Conservation (phyloP, 2,329 filamentous ascomycete species). For the Fusarium armeniacum region DNA sequence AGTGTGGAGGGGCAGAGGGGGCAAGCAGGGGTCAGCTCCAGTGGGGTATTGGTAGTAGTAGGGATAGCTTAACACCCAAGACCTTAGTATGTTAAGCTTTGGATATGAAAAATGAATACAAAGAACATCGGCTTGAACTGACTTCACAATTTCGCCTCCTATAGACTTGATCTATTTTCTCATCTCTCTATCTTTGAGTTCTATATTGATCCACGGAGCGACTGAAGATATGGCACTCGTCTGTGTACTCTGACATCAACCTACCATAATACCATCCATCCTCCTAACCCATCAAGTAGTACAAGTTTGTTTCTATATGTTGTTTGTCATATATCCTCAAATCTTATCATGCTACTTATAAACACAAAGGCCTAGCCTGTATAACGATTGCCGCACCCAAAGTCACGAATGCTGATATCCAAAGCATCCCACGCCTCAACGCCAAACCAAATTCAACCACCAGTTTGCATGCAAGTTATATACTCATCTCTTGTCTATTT, state of each 20-base stretch:
- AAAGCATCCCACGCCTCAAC: constrained; percentile 30
- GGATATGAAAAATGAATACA: not conserved
- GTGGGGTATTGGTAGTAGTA: constrained; percentile 30
- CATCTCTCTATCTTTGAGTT: not conserved
- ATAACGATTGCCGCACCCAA: constrained; percentile 19
- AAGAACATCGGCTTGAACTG: not conserved
- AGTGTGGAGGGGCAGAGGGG: constrained; percentile 47
- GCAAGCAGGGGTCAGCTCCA: constrained; percentile 45
- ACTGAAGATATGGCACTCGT: not conserved
- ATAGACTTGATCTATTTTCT: not conserved
- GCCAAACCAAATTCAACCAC: constrained; percentile 40
- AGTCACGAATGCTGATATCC: constrained; percentile 30
- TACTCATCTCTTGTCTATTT: constrained; percentile 59
- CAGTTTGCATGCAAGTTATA: not conserved
- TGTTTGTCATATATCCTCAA: constrained; percentile 20
- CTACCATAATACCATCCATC: not conserved
- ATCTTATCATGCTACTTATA: constrained; percentile 33
- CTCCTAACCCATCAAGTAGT: not conserved
- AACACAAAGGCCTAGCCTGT: constrained; percentile 23
- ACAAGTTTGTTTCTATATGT: constrained; percentile 25
- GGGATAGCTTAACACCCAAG: constrained; percentile 31
- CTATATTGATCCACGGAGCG: too few relatives aligned
- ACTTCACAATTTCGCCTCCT: not conserved
- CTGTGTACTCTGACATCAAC: not conserved
- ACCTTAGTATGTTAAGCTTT: not conserved